A percentile compares a stretch with the other conserved stretches of the same genome.
Conservation (phyloP, 164 flowering plant genomes). For the Akebia trifoliata region DNA sequence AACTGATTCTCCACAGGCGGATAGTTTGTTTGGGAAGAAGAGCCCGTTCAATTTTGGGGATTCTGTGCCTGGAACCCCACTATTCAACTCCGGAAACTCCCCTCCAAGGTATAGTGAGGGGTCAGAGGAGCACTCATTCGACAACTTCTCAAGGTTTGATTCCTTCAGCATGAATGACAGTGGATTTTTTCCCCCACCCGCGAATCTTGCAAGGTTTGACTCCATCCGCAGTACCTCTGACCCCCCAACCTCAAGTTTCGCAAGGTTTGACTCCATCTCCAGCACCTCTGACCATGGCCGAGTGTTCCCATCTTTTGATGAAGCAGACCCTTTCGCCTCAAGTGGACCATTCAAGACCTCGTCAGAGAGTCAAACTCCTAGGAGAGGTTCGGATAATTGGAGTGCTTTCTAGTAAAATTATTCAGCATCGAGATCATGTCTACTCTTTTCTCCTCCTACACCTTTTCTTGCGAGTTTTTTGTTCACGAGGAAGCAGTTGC, state of each 20-base stretch:
- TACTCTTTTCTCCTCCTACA: not conserved
- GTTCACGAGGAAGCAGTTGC: not conserved
- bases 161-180: conserved; percentile 46
- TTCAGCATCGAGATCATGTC: conserved; percentile 1
- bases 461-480: not conserved
- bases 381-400: conserved; percentile 58
- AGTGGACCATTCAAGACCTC: conserved; percentile 75
- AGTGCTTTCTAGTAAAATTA: conserved; percentile 40
- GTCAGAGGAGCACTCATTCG: conserved; percentile 53
- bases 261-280: conserved; percentile 53
- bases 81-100: conserved; percentile 56
- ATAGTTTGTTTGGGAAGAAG: conserved; percentile 33
- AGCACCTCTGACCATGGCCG: conserved; percentile 29
- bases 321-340: conserved; percentile 78
- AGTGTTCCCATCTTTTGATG: conserved; percentile 69
- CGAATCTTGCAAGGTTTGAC: conserved; percentile 48
- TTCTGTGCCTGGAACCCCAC: conserved; percentile 73
- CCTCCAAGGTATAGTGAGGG: conserved; percentile 47
- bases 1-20: conserved; percentile 57
- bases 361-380: conserved; percentile 43
- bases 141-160: conserved; percentile 55
- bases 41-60: conserved; percentile 70
- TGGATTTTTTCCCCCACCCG: conserved; percentile 33
- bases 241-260: conserved; percentile 34
- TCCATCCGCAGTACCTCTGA: conserved; percentile 45